Base-by-base conservation (phyloP, 1,284 basidiomycete genomes). In the Cutaneotrichosporon arboriforme region DNA sequence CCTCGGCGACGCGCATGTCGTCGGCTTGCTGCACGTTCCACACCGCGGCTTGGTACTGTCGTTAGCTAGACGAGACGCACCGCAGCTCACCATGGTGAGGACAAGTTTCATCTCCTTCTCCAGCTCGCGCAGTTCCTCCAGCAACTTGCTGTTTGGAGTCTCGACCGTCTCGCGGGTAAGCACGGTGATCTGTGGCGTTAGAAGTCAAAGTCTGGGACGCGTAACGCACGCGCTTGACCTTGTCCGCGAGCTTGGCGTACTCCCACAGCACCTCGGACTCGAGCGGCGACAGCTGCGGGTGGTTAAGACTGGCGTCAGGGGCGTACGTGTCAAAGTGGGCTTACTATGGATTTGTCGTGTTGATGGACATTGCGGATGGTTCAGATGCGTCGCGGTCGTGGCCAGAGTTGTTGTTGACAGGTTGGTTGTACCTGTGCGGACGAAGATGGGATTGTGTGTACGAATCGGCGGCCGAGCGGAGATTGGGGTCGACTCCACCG, bases 81-180 rank as follows among this genome's bases (percentile, higher is more conserved):
- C n/a, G 2, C 23, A 20, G 78, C 82, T 60, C 64, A 89, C 90
- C 75, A 93, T 73, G 0, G 91, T 94, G 66, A 93, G 76, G 0
- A 94, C 90, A 36, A 98, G 80, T 7, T 90, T 90, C 87, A 97
- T 93, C 75, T 96, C 96, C 69, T 87, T 84, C 72, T 97, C 94
- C 41, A 97, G 77, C 1, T 84, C 80, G 38, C 93, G 81, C 38
- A 98, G 73, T 52, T 87, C 84, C 39, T 80, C 80, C n/a, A 97
- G 77, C 63, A 97, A 80, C 48, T 74, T 77, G 62, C 83, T 82
- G 72, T 89, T 92, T 36, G 84, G 89, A 56, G 80, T 81, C 58
- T 84, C 84, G 50, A 69, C 64, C 2, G 70, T 75, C 37, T 62
- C 64, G 34, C 67, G 73, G 21, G 68, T 75, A 31, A 75, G 69